Evolutionary conservation across 2,329 filamentous ascomycete genomes (phyloP).

Genomic region (Amylocarpus encephaloides): DNA sequence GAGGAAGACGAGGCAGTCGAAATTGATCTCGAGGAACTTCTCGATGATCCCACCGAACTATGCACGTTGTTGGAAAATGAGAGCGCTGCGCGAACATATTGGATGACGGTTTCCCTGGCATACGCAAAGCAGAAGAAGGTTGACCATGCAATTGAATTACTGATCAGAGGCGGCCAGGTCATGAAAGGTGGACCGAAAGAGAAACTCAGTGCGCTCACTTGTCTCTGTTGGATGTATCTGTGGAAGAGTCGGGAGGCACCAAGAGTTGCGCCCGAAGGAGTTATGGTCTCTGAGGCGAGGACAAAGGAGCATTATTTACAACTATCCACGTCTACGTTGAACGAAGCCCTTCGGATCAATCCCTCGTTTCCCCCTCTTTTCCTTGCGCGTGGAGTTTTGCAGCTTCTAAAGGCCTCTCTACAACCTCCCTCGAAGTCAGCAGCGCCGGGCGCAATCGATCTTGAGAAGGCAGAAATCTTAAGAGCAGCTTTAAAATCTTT

Average conservation of each 20-base stretch:
- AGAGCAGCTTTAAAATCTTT: constrained; percentile 87
- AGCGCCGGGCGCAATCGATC: constrained; percentile 57
- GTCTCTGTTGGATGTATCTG: constrained; percentile 65
- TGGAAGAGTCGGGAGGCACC: constrained; percentile 65
- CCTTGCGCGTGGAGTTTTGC: constrained; percentile 82
- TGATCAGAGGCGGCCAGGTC: constrained; percentile 57
- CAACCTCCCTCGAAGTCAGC: constrained; percentile 66
- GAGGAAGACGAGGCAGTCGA: constrained; percentile 75
- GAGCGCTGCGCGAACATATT: constrained; percentile 81
- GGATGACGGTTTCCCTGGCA: constrained; percentile 95
- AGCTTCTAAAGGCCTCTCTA: constrained; percentile 79
- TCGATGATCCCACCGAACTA: constrained; percentile 90
- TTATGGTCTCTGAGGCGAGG: constrained; percentile 63
- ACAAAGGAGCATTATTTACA: constrained; percentile 93
- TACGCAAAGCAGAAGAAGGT: constrained; percentile 95
- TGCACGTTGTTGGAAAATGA: constrained; percentile 95
- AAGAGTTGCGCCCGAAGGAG: constrained; percentile 57
- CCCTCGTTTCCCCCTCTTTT: constrained; percentile 88
- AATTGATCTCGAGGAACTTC: constrained; percentile 82
- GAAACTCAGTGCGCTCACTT: constrained; percentile 58
- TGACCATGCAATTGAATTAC: constrained; percentile 71
- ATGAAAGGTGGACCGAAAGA: constrained; percentile 57
- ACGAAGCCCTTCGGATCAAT: constrained; percentile 92
- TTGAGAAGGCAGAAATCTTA: constrained; percentile 70
- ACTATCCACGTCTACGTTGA: constrained; percentile 81